Evolutionary conservation across 2,329 filamentous ascomycete genomes (phyloP).

Genomic region (Pseudocercospora eumusae): DNA sequence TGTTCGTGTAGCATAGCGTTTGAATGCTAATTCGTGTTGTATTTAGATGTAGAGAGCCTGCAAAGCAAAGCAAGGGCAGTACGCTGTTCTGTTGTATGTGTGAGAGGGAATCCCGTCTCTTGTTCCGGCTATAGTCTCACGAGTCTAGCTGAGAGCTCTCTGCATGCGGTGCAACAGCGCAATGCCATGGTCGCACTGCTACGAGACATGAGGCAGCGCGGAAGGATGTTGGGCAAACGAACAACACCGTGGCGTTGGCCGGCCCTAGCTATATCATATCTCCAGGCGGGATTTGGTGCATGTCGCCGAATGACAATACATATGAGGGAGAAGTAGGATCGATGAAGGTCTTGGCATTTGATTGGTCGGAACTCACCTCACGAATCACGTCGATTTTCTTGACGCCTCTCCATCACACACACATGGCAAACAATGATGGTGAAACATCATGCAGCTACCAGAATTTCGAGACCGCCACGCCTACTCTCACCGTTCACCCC

Average conservation of each 20-base stretch:
- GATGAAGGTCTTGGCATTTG: background rate
- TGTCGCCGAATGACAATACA: background rate
- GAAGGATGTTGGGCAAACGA: background rate
- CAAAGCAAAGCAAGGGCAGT: slow-evolving; percentile 1
- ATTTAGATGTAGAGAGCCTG: background rate
- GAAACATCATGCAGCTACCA: slow-evolving; percentile 3
- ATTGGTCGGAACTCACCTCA: background rate
- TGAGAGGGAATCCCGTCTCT: background rate
- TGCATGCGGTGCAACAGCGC: background rate
- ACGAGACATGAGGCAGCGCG: background rate
- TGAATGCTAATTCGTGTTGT: slow-evolving; percentile 8
- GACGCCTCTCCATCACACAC: background rate
- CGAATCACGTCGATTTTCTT: background rate
- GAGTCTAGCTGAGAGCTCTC: background rate
- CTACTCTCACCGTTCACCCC: background rate
- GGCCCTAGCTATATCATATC: too few relatives aligned
- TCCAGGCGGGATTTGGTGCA: background rate
- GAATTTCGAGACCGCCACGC: background rate
- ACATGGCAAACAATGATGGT: slow-evolving; percentile 3
- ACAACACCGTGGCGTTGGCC: background rate
- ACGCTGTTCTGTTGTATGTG: background rate
- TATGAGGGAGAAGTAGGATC: background rate
- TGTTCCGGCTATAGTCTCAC: background rate
- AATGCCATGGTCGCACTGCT: background rate
- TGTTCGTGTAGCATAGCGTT: slow-evolving; percentile 18